These are phyloP conservation scores for Plasmodium chabaudi DNA, from an alignment of 169 alveolate genomes.

Conservation along the genomic window DNA sequence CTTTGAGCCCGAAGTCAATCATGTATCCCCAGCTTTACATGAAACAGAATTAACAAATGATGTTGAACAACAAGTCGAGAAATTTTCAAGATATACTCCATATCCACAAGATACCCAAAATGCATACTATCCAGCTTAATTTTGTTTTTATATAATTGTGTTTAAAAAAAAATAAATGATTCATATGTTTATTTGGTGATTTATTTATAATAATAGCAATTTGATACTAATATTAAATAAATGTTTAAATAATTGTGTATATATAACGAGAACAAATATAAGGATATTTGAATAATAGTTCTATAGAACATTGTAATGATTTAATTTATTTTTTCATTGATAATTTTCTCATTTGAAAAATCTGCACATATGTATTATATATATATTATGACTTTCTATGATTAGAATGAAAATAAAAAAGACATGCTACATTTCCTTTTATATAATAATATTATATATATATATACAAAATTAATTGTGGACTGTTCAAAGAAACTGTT, in stretches of 20 bases:
- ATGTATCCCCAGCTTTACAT: conserved; percentile 93
- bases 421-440: too few relatives aligned
- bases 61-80: conserved; percentile 94
- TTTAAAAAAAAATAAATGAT: conserved; percentile 5
- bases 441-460: too few relatives aligned
- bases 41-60: conserved; percentile 94
- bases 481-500: conserved; percentile 14
- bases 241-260: neutral
- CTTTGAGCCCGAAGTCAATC: conserved; percentile 93
- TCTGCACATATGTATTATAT: conserved; percentile 17
- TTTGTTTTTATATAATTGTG: conserved; percentile 49
- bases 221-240: neutral
- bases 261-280: neutral
- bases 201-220: neutral
- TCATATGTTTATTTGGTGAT: neutral
- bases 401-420: too few relatives aligned
- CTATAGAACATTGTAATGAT: conserved; percentile 10
- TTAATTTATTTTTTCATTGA: conserved; percentile 50
- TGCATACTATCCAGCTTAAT: conserved; percentile 76
- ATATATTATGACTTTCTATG: neutral
- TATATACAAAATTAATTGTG: neutral
- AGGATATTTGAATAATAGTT: neutral
- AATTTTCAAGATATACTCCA: conserved; percentile 90
- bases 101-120: conserved; percentile 72
- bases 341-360: conserved; percentile 12